Percentiles rank a stretch among this genome's conserved stretches.
phyloP scores from a whole-genome alignment of 2,329 filamentous ascomycete species.

The Fusarium tjaetaba region DNA sequence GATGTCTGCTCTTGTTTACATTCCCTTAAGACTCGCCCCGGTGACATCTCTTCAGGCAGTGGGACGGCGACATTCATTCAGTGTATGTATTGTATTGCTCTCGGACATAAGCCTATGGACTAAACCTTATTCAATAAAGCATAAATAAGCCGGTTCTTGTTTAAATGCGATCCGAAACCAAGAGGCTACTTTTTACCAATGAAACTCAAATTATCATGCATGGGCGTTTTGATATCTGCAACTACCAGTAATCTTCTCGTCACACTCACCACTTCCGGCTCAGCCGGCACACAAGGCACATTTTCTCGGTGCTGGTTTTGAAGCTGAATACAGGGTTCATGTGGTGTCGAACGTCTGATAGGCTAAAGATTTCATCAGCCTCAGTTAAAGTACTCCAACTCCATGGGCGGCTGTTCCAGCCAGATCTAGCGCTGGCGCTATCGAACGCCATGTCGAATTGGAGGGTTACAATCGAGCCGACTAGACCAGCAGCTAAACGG shows the following conservation, averaged over 20 bases:
- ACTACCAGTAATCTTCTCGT: not conserved
- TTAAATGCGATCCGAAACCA: too few species aligned
- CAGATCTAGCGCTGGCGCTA: not conserved
- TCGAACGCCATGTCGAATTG: not conserved
- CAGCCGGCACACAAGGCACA: not conserved
- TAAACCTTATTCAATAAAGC: not conserved
- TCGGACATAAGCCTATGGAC: not conserved
- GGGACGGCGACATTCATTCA: not conserved
- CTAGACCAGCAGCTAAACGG: not conserved
- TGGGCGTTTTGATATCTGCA: not conserved
- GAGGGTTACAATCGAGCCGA: not conserved
- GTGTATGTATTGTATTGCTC: not conserved
- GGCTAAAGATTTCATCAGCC: not conserved
- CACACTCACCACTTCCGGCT: not conserved
- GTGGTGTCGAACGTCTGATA: not conserved
- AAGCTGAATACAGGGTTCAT: not conserved
- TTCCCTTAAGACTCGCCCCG: not conserved
- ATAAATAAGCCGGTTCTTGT: not conserved
- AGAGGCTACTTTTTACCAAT: not conserved
- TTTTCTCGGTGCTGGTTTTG: rapidly evolving
- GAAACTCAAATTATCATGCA: not conserved
- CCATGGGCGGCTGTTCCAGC: not conserved
- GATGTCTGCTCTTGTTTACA: not conserved
- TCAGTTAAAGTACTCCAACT: not conserved
- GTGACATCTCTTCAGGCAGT: not conserved